These are phyloP conservation scores for Fusarium tanahbumbuense DNA, from an alignment of 2,329 filamentous ascomycete genomes.

Conservation along the genomic window DNA sequence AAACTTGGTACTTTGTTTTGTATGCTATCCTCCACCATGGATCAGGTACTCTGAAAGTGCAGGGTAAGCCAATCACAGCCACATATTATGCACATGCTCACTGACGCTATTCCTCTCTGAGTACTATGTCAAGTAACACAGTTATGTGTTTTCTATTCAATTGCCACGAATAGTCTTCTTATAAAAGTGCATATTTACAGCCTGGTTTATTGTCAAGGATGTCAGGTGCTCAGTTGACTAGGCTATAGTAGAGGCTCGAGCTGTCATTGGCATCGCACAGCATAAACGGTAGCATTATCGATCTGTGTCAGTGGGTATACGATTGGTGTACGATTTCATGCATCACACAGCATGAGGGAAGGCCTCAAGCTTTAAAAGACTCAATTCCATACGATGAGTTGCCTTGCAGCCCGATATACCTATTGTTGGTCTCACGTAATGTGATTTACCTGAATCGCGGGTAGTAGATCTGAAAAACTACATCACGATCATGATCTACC, in stretches of 20 bases:
- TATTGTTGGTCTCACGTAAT: background rate
- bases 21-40: background rate
- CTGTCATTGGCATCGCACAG: conserved; percentile 27
- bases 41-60: conserved; percentile 11
- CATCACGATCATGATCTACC: conserved; percentile 2
- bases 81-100: conserved; percentile 45
- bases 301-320: conserved; percentile 17
- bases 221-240: conserved; percentile 6
- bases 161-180: background rate
- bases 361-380: conserved; percentile 29
- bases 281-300: conserved; percentile 31
- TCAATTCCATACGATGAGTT: conserved; percentile 8
- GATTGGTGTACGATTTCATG: conserved; percentile 38
- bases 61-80: conserved; percentile 32
- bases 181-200: background rate
- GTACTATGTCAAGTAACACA: conserved; percentile 31
- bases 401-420: conserved; percentile 6
- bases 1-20: conserved; percentile 2
- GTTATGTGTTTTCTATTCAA: background rate
- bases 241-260: conserved; percentile 19
- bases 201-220: background rate
- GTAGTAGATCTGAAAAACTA: background rate
- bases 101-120: conserved; percentile 30
- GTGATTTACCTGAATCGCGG: conserved; percentile 9
- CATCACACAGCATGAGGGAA: conserved; percentile 29